phyloP scores from a whole-genome alignment of 257 asterid species.

The Solanum appendiculatum region DNA sequence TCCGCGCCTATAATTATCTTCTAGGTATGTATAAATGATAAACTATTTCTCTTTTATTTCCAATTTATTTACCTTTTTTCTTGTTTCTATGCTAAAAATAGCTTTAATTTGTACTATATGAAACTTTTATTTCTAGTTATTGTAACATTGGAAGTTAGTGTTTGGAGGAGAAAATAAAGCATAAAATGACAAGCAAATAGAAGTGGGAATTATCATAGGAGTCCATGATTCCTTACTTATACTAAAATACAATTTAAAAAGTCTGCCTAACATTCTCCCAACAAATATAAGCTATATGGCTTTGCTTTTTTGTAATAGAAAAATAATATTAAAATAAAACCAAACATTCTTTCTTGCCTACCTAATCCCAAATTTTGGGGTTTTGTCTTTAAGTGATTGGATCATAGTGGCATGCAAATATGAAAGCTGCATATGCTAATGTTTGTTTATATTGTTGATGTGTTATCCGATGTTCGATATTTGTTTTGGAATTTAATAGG shows the following conservation, averaged over 20 bases:
- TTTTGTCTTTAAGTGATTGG: conserved; percentile 28
- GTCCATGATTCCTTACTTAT: conserved; percentile 36
- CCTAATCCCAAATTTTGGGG: conserved; percentile 5
- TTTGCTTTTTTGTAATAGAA: background rate
- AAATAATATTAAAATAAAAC: background rate
- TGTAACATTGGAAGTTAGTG: background rate
- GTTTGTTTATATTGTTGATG: background rate
- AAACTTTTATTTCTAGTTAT: background rate
- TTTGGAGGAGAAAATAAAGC: conserved; percentile 23
- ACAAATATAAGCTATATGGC: conserved; percentile 7
- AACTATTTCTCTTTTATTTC: background rate
- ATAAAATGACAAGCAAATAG: conserved; percentile 53
- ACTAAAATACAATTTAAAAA: conserved; percentile 14
- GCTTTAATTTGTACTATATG: background rate
- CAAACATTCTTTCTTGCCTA: conserved; percentile 3
- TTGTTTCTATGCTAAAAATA: background rate
- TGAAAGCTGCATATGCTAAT: conserved; percentile 22
- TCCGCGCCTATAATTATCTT: background rate
- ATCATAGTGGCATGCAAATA: conserved; percentile 24
- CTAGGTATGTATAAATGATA: background rate
- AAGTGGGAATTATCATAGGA: conserved; percentile 58
- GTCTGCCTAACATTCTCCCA: conserved; percentile 39
- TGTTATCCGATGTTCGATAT: background rate
- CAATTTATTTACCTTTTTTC: background rate
- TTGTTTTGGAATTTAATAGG: fast-evolving